Evolutionary conservation across 495 filamentous ascomycete species (phyloP).

Genomic region (Neurospora sp.): DNA sequence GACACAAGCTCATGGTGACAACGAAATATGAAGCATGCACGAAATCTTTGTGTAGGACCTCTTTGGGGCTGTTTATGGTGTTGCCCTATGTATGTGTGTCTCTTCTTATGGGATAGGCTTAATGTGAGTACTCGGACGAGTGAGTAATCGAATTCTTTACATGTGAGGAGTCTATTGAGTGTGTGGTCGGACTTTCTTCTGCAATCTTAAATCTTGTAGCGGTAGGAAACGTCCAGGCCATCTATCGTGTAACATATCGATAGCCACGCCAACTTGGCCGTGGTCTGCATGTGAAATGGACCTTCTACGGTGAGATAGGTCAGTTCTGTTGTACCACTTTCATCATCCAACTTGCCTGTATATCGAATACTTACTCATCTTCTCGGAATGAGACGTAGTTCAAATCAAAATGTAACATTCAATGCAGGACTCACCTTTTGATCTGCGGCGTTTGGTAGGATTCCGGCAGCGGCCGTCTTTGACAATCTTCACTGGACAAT

Average conservation of each 20-base stretch:
- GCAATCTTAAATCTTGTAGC: not conserved
- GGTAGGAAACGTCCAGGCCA: not conserved
- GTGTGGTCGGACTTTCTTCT: not conserved
- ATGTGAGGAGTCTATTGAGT: not conserved
- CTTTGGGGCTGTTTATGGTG: not conserved
- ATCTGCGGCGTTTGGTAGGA: not conserved
- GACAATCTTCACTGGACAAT: not conserved
- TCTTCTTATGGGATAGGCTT: not conserved
- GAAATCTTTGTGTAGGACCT: not conserved
- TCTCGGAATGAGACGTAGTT: not conserved
- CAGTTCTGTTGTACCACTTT: not conserved
- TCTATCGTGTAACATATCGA: not conserved
- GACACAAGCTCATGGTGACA: not conserved
- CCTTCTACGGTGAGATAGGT: not conserved
- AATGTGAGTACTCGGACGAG: not conserved
- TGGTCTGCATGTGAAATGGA: not conserved
- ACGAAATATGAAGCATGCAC: not conserved
- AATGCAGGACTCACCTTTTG: not conserved
- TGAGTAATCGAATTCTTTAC: not conserved
- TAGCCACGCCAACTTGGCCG: not conserved
- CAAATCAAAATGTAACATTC: not conserved
- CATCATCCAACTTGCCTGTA: not conserved
- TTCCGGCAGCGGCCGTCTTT: not conserved
- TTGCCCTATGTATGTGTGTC: not conserved
- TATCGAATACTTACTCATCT: not conserved